Base-by-base conservation (phyloP, 495 filamentous ascomycete species). In the Trichoderma virens region DNA sequence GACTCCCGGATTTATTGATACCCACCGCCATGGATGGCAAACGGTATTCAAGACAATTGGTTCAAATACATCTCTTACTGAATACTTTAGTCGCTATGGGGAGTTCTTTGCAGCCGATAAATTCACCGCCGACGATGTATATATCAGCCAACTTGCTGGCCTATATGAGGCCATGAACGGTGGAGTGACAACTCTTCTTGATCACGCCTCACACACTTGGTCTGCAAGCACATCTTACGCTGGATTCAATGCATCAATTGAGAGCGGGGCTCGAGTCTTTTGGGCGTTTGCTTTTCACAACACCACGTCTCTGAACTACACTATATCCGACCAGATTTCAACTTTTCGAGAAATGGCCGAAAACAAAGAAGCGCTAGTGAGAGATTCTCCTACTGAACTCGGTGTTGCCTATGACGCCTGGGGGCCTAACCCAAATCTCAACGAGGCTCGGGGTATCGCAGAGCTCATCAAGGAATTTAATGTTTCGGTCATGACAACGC, bases 11-110 rank as follows among this genome's bases (percentile, higher is more conserved):
- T 82, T 83, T 70, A 70, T 84, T 62, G 78, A 83, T 67, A 83
- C 81, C 0, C 82, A 83, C 69, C 75, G 75, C 61, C 80, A 84
- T 69, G 70, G 77, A 28, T 83, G 79, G 80, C 82, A 84, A 66
- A 80, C 80, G 0, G 73, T 70, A 28, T 75, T 75, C 67, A 77
- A 76, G 60, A 76, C 74, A 0, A 62, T 76, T 18, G 74, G 32
- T 31, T 69, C 70, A 45, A 74, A 77, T 65, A 73, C 70, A 2
- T 71, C 67, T 14, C 66, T 77, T 0, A 62, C 70, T 27, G 74
- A 73, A 27, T 75, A 76, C 63, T 66, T 71, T 30, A 30, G 28
- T 59, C 68, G 71, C 20, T 71, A 70, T 64, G 62, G 67, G 62
- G 65, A 67, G n/a, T 69, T 65, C 23, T 60, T 65, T 16, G 41